Conservation (phyloP, 345 rosid species). For the Punica granatum region DNA sequence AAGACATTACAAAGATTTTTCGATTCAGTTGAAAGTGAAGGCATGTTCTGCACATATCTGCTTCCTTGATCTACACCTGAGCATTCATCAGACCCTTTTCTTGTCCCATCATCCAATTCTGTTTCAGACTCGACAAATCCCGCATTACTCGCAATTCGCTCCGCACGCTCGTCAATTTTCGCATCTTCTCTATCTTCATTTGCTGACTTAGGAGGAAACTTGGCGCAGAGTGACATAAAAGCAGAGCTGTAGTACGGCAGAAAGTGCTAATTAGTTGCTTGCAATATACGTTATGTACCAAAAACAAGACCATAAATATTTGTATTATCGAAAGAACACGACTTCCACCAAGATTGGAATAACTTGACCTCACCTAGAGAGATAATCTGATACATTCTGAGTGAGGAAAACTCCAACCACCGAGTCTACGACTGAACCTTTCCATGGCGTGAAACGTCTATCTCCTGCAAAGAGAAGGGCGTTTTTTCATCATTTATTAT, state of each 20-base stretch:
- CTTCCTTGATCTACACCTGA: background rate
- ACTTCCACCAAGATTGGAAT: too few species aligned
- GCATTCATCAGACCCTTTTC: background rate
- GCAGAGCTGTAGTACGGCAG: slow-evolving; percentile 27
- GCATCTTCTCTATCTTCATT: background rate
- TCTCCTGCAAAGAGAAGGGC: slow-evolving; percentile 29
- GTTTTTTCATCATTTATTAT: too few species aligned
- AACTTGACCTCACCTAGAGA: slow-evolving; percentile 41
- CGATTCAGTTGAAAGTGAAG: background rate
- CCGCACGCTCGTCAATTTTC: background rate
- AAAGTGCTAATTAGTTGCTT: background rate
- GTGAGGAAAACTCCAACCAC: slow-evolving; percentile 60
- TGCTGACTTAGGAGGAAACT: slow-evolving; percentile 20
- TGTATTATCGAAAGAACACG: too few species aligned
- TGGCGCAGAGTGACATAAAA: slow-evolving; percentile 43
- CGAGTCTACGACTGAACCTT: slow-evolving; percentile 63
- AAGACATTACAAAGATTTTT: too few species aligned
- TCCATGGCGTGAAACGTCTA: slow-evolving; percentile 50
- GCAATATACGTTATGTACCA: background rate
- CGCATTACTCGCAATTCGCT: background rate
- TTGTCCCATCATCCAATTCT: background rate
- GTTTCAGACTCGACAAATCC: background rate
- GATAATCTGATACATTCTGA: slow-evolving; percentile 46
- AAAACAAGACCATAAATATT: background rate
- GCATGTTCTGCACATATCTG: background rate